Conservation (phyloP, 352 stramenopile species). For the Aphanomyces euteiches region DNA sequence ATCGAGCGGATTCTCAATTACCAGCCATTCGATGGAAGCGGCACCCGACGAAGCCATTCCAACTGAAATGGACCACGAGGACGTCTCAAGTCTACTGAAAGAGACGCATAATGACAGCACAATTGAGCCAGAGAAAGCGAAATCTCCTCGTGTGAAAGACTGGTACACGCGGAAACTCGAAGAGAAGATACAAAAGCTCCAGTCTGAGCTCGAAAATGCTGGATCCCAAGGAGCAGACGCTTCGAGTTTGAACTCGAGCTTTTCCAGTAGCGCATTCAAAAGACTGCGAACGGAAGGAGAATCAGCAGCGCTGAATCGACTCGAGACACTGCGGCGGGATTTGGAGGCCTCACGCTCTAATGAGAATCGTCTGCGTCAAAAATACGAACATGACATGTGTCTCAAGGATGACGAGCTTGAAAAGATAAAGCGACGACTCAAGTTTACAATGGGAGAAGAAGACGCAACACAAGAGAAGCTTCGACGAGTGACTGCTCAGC, state of each 20-base stretch:
- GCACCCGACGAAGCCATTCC: constrained; percentile 10
- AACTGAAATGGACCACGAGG: neutral
- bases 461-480: constrained; percentile 61
- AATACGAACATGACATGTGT: constrained; percentile 12
- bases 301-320: constrained; percentile 8
- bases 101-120: neutral
- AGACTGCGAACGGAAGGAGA: constrained; percentile 1
- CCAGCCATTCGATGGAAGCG: neutral
- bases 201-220: neutral
- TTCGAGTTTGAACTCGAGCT: neutral
- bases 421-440: constrained; percentile 59
- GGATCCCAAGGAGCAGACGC: neutral
- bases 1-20: too few species aligned
- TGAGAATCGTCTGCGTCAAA: neutral
- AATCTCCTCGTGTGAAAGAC: neutral
- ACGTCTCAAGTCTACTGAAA: neutral
- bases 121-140: neutral
- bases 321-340: constrained; percentile 1
- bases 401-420: constrained; percentile 39
- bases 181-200: neutral
- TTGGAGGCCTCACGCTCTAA: constrained; percentile 1
- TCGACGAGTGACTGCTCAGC: constrained; percentile 46
- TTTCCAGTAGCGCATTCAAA: neutral
- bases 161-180: constrained; percentile 2
- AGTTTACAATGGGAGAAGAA: constrained; percentile 61